Base-by-base conservation (phyloP, 176 grass and related monocot species). In the Avena insularis region DNA sequence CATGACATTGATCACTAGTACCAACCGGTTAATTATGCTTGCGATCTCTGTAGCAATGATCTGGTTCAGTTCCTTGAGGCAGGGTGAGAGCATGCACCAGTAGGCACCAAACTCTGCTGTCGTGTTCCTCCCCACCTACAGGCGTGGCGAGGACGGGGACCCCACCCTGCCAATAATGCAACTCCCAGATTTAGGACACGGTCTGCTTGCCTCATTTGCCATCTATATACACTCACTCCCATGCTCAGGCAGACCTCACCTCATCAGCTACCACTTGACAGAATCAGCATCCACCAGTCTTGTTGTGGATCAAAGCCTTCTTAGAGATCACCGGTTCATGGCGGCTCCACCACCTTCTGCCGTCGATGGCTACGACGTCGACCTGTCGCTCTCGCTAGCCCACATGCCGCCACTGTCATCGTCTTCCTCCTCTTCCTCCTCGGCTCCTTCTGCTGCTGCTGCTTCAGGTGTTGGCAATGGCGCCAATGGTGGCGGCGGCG, bases 351-450 rank as follows among this genome's bases (percentile, higher is more conserved):
- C 76, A 15, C 35, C 65, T 23, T 1, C 20, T 15, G 14, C 14
- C 53, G 15, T 6, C 16, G 35, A 8, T 33, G 40, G 68, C 67
- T 4, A 59, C 46, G 46, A 1, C 54, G 2, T 87, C 12, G 55
- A 92, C 86, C 86, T 92, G 49, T 92, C 93, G 0, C 91, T 95
- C 58, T 79, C 91, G 9, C 75, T 95, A 35, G 88, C 46, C 45
- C 16, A 12, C 10, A 36, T 40, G 6, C 83, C 68, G 20, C 49
- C 49, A 2, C 64, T 80, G 36, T 20, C 36, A 8, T 45, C 68
- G 16, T 38, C 68, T 13, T 8, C 73, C 0, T 50, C 19, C 1
- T 60, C 61, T 0, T 76, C 71, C 1, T 64, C 84, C 15, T 16
- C 27, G 12, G 12, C 63, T 8, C 29, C 79, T 0, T 9, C 68